A percentile compares a stretch with the other conserved stretches of the same genome.
phyloP scores from a whole-genome alignment of 2,329 filamentous ascomycete genomes.

The Eutypa lata region DNA sequence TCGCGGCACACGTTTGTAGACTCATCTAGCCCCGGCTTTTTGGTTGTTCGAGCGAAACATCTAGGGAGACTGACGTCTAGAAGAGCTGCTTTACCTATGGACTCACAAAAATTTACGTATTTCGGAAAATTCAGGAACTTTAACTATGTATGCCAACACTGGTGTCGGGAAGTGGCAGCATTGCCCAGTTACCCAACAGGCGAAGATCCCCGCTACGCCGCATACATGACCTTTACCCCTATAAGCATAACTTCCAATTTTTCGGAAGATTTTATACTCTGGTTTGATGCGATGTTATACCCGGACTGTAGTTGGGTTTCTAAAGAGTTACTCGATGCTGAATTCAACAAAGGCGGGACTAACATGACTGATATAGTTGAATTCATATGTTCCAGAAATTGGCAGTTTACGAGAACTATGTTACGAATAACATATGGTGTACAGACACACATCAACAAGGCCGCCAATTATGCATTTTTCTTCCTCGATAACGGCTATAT shows the following conservation, averaged over 20 bases:
- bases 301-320: background rate
- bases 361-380: background rate
- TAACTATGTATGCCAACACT: background rate
- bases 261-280: background rate
- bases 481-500: conserved; percentile 3
- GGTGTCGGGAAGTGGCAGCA: background rate
- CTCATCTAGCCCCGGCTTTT: background rate
- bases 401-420: too few species aligned
- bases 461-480: conserved; percentile 2
- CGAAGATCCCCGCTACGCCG: background rate
- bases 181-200: background rate
- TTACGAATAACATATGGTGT: too few species aligned
- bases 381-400: background rate
- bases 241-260: too few species aligned
- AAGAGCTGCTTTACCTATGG: background rate
- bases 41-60: background rate
- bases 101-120: background rate
- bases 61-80: background rate
- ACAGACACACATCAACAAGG: too few species aligned
- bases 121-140: background rate
- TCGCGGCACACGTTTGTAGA: background rate
- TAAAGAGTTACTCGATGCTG: background rate
- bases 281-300: background rate
- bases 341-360: background rate
- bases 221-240: background rate